Evolutionary conservation across 2,329 filamentous ascomycete species (phyloP).

Genomic region (Xylariaceae sp.): DNA sequence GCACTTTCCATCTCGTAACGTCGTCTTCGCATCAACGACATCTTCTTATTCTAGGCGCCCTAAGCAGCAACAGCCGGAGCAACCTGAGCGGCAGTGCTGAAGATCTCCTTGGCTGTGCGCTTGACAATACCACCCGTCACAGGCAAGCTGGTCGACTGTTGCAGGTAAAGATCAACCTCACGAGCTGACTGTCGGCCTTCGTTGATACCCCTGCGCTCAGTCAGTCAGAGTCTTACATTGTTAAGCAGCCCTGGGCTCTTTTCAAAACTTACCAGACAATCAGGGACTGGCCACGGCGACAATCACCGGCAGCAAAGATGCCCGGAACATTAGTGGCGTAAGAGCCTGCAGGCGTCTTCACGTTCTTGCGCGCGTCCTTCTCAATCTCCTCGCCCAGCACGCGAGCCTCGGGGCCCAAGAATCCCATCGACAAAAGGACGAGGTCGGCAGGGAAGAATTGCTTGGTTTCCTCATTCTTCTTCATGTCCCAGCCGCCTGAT

Average conservation of each 20-base stretch:
- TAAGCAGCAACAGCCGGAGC: constrained; percentile 7
- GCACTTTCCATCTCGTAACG: neutral
- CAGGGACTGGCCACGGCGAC: constrained; percentile 87
- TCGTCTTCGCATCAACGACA: neutral
- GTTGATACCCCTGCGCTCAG: constrained; percentile 77
- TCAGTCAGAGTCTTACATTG: constrained; percentile 32
- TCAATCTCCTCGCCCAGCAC: constrained; percentile 85
- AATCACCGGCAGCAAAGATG: constrained; percentile 92
- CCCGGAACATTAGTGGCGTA: constrained; percentile 86
- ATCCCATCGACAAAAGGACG: constrained; percentile 94
- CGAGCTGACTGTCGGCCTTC: constrained; percentile 91
- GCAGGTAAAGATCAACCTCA: constrained; percentile 86
- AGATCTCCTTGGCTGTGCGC: constrained; percentile 69
- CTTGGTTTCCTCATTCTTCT: constrained; percentile 89
- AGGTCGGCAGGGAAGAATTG: constrained; percentile 96
- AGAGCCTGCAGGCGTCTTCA: constrained; percentile 86
- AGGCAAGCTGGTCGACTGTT: constrained; percentile 74
- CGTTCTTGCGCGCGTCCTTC: constrained; percentile 89
- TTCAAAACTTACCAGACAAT: constrained; percentile 78
- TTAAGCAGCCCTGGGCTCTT: neutral
- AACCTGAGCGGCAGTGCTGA: constrained; percentile 14
- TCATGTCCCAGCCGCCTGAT: constrained; percentile 96
- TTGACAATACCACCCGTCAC: constrained; percentile 93
- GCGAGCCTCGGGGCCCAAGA: constrained; percentile 88
- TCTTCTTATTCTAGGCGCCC: too few species aligned